Evolutionary conservation across 2,329 filamentous ascomycete genomes (phyloP), one percentile per base, ranked within the genome.

Genomic region (Alternaria rosae): DNA sequence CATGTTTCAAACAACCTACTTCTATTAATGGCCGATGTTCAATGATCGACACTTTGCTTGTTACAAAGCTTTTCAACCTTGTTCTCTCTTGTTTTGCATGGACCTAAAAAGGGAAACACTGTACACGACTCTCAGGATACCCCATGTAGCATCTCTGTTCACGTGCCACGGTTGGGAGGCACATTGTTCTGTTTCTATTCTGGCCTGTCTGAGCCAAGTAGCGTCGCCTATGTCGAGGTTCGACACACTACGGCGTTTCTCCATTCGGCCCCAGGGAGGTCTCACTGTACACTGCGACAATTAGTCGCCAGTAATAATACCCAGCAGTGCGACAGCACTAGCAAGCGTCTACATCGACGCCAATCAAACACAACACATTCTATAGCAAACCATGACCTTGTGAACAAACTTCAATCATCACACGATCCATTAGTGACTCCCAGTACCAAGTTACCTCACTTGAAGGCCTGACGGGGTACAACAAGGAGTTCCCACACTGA

Each of bases 1-100:
- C 44, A 45, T 50, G 54, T 59, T 67, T 62, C 65, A 64, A 59
- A 61, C 41, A 28, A 64, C 47, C 56, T 57, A 63, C 32, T 54
- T 54, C 56, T 69, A 67, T 66, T 67, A 67, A 67, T 67, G 54
- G 65, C 61, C 57, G 54, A 64, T 50, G 35, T 50, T 52, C 44
- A 20, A 57, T 41, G 43, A 64, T 63, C 61, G 62, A 60, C 59
- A 20, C 51, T 43, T 61, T 61, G 57, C 38, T 60, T 62, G 65
- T 67, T 38, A 58, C 53, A 64, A 17, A 47, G 51, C 30, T 48
- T 25, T 61, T 50, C 45, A 58, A 47, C 30, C 43, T 54, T 56
- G 47, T 59, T 28, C 38, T 53, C 44, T 6, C 44, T 64, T 45
- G 54, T 57, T 62, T 61, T 57, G 51, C 35, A 61, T 45, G 57